phyloP scores from a whole-genome alignment of 2,329 filamentous ascomycete genomes.

The Apiospora marii region DNA sequence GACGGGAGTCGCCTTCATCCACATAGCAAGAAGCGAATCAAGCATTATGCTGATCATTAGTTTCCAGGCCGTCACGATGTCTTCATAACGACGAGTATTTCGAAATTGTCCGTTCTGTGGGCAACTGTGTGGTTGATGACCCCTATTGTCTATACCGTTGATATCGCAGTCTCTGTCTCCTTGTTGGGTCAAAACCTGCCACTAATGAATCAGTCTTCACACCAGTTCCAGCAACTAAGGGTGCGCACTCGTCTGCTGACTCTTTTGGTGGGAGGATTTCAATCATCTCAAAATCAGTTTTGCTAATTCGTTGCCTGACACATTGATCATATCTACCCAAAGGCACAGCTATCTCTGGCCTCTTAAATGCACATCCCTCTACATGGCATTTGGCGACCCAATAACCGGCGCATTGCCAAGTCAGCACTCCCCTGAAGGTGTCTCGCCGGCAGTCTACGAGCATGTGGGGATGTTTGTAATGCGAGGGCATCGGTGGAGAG shows the following conservation, averaged over 20 bases:
- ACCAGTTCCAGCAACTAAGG: not conserved
- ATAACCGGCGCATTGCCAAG: not conserved
- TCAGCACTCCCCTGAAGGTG: not conserved
- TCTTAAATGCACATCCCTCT: not conserved
- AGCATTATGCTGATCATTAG: too few relatives aligned
- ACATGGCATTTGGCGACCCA: not conserved
- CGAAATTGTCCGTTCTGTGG: not conserved
- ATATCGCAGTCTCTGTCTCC: not conserved
- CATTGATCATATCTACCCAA: not conserved
- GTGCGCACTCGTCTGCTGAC: too few relatives aligned
- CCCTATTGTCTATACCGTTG: not conserved
- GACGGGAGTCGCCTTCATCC: not conserved
- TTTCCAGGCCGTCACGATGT: not conserved
- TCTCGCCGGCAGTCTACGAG: not conserved
- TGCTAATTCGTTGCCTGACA: too few relatives aligned
- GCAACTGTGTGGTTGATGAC: not conserved
- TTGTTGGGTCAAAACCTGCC: not conserved
- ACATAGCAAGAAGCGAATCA: not conserved
- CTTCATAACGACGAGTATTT: not conserved
- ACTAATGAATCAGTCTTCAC: not conserved
- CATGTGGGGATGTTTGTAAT: not conserved
- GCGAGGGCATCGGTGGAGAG: not conserved
- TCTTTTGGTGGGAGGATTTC: too few relatives aligned
- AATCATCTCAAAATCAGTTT: too few relatives aligned
- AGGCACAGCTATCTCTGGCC: not conserved